Evolutionary conservation across 371 early-diverging fungal species (phyloP).

Genomic region (Phascolomyces articulosus): DNA sequence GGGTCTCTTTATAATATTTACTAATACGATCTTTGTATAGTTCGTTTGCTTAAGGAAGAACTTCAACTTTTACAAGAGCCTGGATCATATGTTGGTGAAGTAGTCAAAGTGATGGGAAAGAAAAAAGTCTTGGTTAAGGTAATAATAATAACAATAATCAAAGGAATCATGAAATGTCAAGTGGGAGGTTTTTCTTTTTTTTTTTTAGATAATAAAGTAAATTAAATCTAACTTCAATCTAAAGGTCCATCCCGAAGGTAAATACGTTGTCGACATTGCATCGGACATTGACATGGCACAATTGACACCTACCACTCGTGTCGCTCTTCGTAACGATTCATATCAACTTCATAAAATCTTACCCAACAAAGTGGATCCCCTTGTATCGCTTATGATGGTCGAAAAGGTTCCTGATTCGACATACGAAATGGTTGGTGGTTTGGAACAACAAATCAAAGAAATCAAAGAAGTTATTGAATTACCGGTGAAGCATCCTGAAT

Average conservation of each 20-base stretch:
- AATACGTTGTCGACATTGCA: slow-evolving; percentile 97
- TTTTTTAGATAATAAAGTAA: too few relatives aligned
- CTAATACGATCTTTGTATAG: slow-evolving; percentile 44
- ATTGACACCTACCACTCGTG: slow-evolving; percentile 95
- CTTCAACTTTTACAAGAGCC: slow-evolving; percentile 97
- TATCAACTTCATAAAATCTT: slow-evolving; percentile 99
- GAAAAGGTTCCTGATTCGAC: slow-evolving; percentile 99
- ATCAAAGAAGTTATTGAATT: slow-evolving; percentile 99
- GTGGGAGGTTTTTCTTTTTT: too few relatives aligned
- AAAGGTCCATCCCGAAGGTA: slow-evolving; percentile 98
- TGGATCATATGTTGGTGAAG: slow-evolving; percentile 98
- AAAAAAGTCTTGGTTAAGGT: slow-evolving; percentile 98
- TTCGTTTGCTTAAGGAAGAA: slow-evolving; percentile 98
- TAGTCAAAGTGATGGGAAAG: slow-evolving; percentile 99
- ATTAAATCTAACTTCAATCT: too few relatives aligned
- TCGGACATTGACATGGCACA: slow-evolving; percentile 89
- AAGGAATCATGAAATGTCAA: too few relatives aligned
- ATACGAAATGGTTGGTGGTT: slow-evolving; percentile 99
- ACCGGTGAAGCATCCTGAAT: slow-evolving; percentile 89
- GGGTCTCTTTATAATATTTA: not conserved
- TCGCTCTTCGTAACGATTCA: slow-evolving; percentile 96
- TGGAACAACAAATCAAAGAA: slow-evolving; percentile 99
- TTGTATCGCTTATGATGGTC: slow-evolving; percentile 99
- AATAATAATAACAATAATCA: slow-evolving; percentile 17
- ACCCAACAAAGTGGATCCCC: slow-evolving; percentile 99